Conservation (phyloP, 805 yeast genomes). For the Saccharomycopsis babjevae region DNA sequence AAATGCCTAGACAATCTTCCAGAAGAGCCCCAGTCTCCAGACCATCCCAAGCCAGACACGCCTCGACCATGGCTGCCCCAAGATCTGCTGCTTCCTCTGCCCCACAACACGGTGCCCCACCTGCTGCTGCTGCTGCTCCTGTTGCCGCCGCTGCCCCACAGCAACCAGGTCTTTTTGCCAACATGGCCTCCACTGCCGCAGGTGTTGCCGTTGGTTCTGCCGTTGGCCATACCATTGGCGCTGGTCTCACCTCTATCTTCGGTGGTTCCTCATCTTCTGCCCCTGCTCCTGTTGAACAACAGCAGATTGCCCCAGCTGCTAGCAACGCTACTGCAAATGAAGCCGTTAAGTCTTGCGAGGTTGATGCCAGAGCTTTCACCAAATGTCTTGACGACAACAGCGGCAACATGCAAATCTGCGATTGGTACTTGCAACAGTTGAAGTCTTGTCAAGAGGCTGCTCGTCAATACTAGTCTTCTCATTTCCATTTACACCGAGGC, state of each 20-base stretch:
- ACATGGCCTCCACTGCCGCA: slow-evolving; percentile 98
- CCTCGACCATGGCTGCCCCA: slow-evolving; percentile 57
- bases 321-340: slow-evolving; percentile 28
- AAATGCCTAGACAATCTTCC: slow-evolving; percentile 39
- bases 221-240: slow-evolving; percentile 93
- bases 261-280: slow-evolving; percentile 61
- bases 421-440: slow-evolving; percentile 92
- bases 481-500: neutral
- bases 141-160: slow-evolving; percentile 39
- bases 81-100: neutral
- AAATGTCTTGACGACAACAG: slow-evolving; percentile 87
- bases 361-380: slow-evolving; percentile 90
- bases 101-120: slow-evolving; percentile 36
- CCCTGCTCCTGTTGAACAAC: slow-evolving; percentile 37
- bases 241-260: slow-evolving; percentile 83
- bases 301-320: slow-evolving; percentile 28
- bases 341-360: slow-evolving; percentile 63
- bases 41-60: slow-evolving; percentile 49
- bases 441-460: slow-evolving; percentile 96
- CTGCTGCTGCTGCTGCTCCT: slow-evolving; percentile 41
- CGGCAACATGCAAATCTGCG: slow-evolving; percentile 96
- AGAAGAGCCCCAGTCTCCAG: slow-evolving; percentile 28
- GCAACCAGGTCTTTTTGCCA: slow-evolving; percentile 85
- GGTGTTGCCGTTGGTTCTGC: slow-evolving; percentile 99
- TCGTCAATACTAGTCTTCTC: slow-evolving; percentile 48